Conservation (phyloP, 306 rosid genomes). For the Cicer judaicum region DNA sequence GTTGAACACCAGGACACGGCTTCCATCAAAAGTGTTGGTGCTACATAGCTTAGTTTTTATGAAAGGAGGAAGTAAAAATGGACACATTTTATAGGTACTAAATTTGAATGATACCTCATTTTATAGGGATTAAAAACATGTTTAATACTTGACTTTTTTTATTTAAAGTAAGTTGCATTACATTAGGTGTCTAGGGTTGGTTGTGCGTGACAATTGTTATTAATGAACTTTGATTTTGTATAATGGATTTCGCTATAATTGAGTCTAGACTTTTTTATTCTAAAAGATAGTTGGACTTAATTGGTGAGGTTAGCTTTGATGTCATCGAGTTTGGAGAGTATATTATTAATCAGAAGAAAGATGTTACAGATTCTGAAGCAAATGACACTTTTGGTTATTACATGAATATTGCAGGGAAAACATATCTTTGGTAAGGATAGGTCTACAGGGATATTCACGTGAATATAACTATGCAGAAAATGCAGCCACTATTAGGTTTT, state of each 20-base stretch:
- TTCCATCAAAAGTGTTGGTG: too few relatives aligned
- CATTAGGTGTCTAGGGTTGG: background rate
- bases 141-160: too few relatives aligned
- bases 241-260: too few relatives aligned
- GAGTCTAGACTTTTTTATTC: too few relatives aligned
- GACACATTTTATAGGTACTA: too few relatives aligned
- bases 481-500: slow-evolving; percentile 51
- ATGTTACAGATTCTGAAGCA: slow-evolving; percentile 18
- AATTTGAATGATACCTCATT: too few relatives aligned
- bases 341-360: slow-evolving; percentile 30
- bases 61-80: too few relatives aligned
- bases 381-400: slow-evolving; percentile 37
- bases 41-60: too few relatives aligned
- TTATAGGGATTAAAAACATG: too few relatives aligned
- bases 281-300: too few relatives aligned
- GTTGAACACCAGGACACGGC: too few relatives aligned
- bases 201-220: background rate
- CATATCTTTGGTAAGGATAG: slow-evolving; percentile 58
- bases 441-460: slow-evolving; percentile 52
- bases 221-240: background rate
- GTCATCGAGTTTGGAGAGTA: slow-evolving; percentile 19
- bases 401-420: slow-evolving; percentile 66
- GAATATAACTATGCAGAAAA: slow-evolving; percentile 49
- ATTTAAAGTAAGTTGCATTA: background rate
- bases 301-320: slow-evolving; percentile 62